Evolutionary conservation across 495 filamentous ascomycete species (phyloP), one percentile per base, ranked within the genome.

Genomic region (Xylaria venustula): DNA sequence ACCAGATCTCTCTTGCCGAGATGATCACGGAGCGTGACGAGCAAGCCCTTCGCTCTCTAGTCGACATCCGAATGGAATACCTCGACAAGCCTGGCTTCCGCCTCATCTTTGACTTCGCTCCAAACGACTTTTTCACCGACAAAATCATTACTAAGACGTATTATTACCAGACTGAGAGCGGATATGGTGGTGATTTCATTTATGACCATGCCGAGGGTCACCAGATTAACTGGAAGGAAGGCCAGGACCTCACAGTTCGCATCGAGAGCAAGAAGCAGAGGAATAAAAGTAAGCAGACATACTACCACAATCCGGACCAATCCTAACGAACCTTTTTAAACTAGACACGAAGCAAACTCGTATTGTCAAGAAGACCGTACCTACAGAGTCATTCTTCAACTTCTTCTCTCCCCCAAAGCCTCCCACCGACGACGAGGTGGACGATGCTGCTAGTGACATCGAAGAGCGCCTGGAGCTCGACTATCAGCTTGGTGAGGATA

Each of bases 321-420:
- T 37, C 58, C 71, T 81, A 69, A 79, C 67, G 63, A 53, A 64
- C 62, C 19, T 45, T 55, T 3, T 26, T 7, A 22, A n/a, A n/a
- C n/a, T 41, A 98, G 94, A 92, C 78, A 99, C 95, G 48, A 98
- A 98, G 84, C 95, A 99, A 75, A 98, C 94, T 60, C 91, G 95
- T 61, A 87, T 99, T 65, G 91, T 99, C 64, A 98, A 97, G 87
- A 96, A 96, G 81, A 97, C 92, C 15, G 93, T 98, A 41, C 95
- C 95, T 2, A 97, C 92, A 37, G 94, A 97, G 73, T 97, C 93
- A 8, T 99, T 99, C 84, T 99, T 99, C 87, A 98, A 97, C 83
- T 99, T 99, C 86, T 98, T 99, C 82, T 89, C 90, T 34, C 95
- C 94, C 6, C 95, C 95, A 2, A 90, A 91, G 77, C 88, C 91